Evolutionary conservation across 176 grass and related monocot species (phyloP).

Genomic region (Carex pumila): DNA sequence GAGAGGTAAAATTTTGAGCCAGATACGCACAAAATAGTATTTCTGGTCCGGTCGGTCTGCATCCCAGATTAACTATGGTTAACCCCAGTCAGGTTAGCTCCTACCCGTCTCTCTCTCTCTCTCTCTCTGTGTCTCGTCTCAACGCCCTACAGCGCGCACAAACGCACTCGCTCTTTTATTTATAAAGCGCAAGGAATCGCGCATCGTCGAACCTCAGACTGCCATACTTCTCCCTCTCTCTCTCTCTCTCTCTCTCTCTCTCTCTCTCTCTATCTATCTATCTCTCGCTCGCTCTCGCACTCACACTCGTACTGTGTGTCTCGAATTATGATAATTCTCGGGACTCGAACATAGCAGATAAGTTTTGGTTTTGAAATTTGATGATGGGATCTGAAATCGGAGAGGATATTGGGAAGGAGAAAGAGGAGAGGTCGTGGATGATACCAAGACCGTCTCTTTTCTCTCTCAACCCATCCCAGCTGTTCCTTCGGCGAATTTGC

Average conservation of each 20-base stretch:
- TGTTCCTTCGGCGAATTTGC: slow-evolving; percentile 8
- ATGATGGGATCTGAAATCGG: slow-evolving; percentile 38
- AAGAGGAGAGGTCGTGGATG: slow-evolving; percentile 17
- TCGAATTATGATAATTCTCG: slow-evolving; percentile 26
- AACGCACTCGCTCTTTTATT: not conserved
- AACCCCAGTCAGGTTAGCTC: not conserved
- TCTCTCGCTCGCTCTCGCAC: not conserved
- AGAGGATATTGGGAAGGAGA: slow-evolving; percentile 23
- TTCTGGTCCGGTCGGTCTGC: not conserved
- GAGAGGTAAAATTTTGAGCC: not conserved
- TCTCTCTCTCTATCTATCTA: not conserved
- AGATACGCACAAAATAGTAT: not conserved
- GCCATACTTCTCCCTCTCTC: not conserved
- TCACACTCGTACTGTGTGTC: not conserved
- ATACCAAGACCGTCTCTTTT: slow-evolving; percentile 15
- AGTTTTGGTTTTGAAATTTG: slow-evolving; percentile 6
- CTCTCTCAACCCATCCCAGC: slow-evolving; percentile 6
- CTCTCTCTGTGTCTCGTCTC: not conserved
- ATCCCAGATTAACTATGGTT: slow-evolving; percentile 36
- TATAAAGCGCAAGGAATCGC: slow-evolving; percentile 13
- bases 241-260: no score
- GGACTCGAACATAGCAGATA: not conserved
- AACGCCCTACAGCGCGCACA: not conserved
- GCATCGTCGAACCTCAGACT: not conserved
- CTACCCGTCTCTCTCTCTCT: not conserved